These are phyloP conservation scores for Atalantia buxifolia DNA, from an alignment of 345 rosid genomes.

Conservation along the genomic window DNA sequence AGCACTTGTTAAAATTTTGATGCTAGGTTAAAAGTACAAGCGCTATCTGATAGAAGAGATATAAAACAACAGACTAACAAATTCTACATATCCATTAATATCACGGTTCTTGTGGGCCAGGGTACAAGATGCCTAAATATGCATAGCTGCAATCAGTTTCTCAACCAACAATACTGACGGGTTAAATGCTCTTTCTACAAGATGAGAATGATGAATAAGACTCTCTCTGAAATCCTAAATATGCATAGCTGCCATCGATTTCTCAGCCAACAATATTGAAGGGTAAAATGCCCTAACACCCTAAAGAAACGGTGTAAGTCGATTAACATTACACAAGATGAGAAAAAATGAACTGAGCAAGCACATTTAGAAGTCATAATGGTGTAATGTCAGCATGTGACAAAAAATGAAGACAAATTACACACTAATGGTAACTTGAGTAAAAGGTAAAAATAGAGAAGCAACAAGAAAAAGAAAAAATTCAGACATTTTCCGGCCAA, in stretches of 20 bases:
- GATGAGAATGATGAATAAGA: no score
- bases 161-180: neutral
- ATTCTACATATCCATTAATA: neutral
- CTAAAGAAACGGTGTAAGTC: neutral
- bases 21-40: neutral
- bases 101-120: neutral
- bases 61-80: neutral
- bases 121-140: neutral
- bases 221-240: neutral
- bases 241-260: neutral
- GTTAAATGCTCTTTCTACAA: neutral
- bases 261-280: neutral
- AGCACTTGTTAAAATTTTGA: neutral
- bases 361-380: neutral
- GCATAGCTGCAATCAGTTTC: neutral
- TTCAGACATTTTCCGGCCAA: neutral
- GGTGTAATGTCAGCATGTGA: neutral
- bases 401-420: neutral
- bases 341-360: neutral
- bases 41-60: neutral
- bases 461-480: neutral
- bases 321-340: neutral
- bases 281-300: neutral
- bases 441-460: neutral
- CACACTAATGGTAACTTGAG: neutral